A percentile compares a stretch with the other conserved stretches of the same genome.
These are phyloP conservation scores for Trichoderma sp. DNA, from an alignment of 2,329 filamentous ascomycete genomes.

Conservation along the genomic window DNA sequence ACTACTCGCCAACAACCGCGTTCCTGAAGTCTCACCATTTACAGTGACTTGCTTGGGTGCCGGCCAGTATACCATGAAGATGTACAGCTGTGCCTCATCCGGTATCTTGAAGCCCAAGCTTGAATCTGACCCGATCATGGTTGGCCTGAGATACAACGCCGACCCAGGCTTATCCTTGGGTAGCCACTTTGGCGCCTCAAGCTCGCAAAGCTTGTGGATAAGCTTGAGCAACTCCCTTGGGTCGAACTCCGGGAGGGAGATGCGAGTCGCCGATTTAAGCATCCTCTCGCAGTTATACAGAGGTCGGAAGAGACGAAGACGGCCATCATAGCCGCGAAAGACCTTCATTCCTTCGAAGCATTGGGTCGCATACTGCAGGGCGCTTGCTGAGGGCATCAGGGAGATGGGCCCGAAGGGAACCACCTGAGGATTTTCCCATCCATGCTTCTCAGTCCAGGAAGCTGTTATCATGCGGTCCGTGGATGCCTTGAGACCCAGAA, in stretches of 20 bases:
- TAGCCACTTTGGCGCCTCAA: conserved; percentile 76
- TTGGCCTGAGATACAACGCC: conserved; percentile 82
- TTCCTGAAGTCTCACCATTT: not conserved
- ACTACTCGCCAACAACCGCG: not conserved
- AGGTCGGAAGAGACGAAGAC: conserved; percentile 72
- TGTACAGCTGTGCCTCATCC: not conserved
- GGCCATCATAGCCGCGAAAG: conserved; percentile 74
- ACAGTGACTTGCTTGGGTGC: not conserved
- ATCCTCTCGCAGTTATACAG: conserved; percentile 67
- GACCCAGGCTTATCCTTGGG: conserved; percentile 63
- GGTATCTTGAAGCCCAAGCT: not conserved
- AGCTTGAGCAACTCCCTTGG: conserved; percentile 70
- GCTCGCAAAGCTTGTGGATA: conserved; percentile 65
- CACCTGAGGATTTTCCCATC: conserved; percentile 72
- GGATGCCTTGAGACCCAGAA: not conserved
- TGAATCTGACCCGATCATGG: conserved; percentile 68
- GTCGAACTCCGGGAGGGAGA: conserved; percentile 71
- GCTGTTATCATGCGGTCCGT: conserved; percentile 87
- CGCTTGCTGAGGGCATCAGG: conserved; percentile 76
- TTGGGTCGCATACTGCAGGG: conserved; percentile 84
- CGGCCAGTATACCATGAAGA: not conserved
- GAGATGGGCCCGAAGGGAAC: conserved; percentile 72
- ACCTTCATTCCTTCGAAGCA: conserved; percentile 85
- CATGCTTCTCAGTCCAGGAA: conserved; percentile 59
- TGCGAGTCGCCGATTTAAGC: conserved; percentile 57